Conservation (phyloP, 2,329 filamentous ascomycete species). For the Calonectria crousiana region DNA sequence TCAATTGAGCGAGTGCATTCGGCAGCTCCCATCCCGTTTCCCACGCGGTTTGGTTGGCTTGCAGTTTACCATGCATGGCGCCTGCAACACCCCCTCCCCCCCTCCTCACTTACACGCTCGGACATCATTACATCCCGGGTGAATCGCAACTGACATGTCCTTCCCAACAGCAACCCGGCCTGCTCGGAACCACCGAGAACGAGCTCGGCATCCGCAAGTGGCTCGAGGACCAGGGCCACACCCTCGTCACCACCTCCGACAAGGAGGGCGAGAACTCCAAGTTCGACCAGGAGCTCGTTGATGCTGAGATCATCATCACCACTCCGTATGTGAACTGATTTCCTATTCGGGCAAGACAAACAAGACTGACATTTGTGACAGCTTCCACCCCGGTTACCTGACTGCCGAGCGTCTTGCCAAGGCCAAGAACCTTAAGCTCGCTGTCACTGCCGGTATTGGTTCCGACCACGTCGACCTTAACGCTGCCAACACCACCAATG, state of each 20-base stretch:
- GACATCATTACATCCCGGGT: background rate
- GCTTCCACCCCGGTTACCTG: slow-evolving; percentile 98
- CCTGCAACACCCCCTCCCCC: slow-evolving; percentile 20
- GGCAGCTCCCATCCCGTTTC: background rate
- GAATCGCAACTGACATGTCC: slow-evolving; percentile 26
- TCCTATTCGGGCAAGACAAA: background rate
- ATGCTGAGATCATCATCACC: slow-evolving; percentile 98
- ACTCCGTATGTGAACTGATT: slow-evolving; percentile 76
- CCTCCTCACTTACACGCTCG: slow-evolving; percentile 28
- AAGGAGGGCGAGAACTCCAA: slow-evolving; percentile 95
- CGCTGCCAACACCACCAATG: slow-evolving; percentile 98
- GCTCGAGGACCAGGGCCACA: slow-evolving; percentile 98
- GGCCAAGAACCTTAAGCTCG: slow-evolving; percentile 99
- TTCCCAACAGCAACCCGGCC: slow-evolving; percentile 72
- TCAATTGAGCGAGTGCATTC: background rate
- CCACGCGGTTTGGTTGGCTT: slow-evolving; percentile 2
- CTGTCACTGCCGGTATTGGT: slow-evolving; percentile 96
- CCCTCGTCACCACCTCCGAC: slow-evolving; percentile 95
- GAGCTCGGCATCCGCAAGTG: slow-evolving; percentile 97
- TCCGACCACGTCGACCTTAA: slow-evolving; percentile 98
- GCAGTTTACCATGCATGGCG: slow-evolving; percentile 6
- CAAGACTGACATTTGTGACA: slow-evolving; percentile 50
- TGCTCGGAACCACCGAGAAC: slow-evolving; percentile 97
- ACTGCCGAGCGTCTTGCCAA: slow-evolving; percentile 95
- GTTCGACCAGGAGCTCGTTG: slow-evolving; percentile 95